Base-by-base conservation (phyloP, 176 grass and related monocot species). In the Elaeis guineensis region DNA sequence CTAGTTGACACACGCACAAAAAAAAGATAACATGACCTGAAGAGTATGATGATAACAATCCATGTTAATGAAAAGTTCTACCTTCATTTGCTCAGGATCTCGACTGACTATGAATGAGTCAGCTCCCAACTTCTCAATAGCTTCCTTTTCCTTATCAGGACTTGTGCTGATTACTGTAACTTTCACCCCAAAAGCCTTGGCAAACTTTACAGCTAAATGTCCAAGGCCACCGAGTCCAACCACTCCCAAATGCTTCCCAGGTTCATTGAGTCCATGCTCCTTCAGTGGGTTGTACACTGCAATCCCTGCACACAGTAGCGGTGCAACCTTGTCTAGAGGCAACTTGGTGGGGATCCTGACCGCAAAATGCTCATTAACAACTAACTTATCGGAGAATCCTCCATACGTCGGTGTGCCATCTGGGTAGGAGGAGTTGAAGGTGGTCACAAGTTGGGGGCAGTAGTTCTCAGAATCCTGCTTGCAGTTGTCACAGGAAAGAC, bases 141-240 rank as follows among this genome's bases (percentile, higher is more conserved):
- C 83, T 29, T 81, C 83, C 3, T 60, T 54, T 24, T 68, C 61
- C 77, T 86, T 86, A 1, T 59, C 20, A 4, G 65, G 63, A 22
- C 44, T 72, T 61, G 83, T 80, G 66, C 83, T 81, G 30, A 86
- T 81, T 17, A 77, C 73, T 4, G 83, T 86, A 24, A 86, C 78
- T 21, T 72, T 73, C 69, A 81, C 22, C 39, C 83, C 69, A 4
- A 65, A 81, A 16, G 78, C 64, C 58, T 78, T 86, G 30, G 73
- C 78, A 51, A 86, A 77, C 71, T 77, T 81, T 5, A 81, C 73
- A 21, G 83, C 73, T 55, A 86, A 21, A 48, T 86, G 78, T 3
- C 78, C 78, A 25, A 86, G 75, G 16, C 83, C 83, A 5, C 83
- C 77, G 21, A 86, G 72, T 9, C 83, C 78, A 3, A 73, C 57